Evolutionary conservation across 1,284 basidiomycete genomes (phyloP), one percentile per base, ranked within the genome.

Genomic region (Austropuccinia psidii): DNA sequence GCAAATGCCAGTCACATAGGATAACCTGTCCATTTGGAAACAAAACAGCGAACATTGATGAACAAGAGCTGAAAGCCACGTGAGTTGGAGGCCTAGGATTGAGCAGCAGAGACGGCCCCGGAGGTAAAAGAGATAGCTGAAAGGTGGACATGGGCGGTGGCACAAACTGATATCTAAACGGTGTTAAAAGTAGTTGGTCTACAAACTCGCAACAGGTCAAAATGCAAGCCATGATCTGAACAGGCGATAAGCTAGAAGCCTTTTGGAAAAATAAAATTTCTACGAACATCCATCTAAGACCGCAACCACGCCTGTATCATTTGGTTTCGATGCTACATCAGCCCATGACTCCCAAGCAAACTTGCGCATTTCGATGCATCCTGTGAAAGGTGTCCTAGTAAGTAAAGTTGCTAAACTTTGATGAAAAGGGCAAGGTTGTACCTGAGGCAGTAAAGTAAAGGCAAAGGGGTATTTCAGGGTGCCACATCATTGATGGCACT

Each of bases 101-200:
- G 15, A n/a, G n/a, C n/a, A n/a, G n/a, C n/a, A n/a, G n/a, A n/a
- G n/a, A n/a, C n/a, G n/a, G n/a, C n/a, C n/a, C n/a, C n/a, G n/a
- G n/a, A n/a, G n/a, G n/a, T n/a, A n/a, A n/a, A n/a, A n/a, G n/a
- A 47, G 64, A 47, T 5, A 96, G 85, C 69, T 86, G 84, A 78
- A 85, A 84, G 0, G 92, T 88, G 0, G 88, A 89, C 93, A 98
- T 96, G 0, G 95, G 96, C 21, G 95, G 95, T 4, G 95, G 95
- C 0, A 95, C 86, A 79, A 95, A 97, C 82, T 96, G 91, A 3
- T 87, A 87, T 41, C 93, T 86, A 84, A 98, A 98, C 4, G 95
- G 90, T 0, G 95, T 98, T 52, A 98, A 82, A 3, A 94, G 85
- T 58, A 92, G 82, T n/a, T 84, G 83, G 1, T 86, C 89, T 93